Conservation (phyloP, 2,329 filamentous ascomycete species). For the Pseudocercospora fuligena region DNA sequence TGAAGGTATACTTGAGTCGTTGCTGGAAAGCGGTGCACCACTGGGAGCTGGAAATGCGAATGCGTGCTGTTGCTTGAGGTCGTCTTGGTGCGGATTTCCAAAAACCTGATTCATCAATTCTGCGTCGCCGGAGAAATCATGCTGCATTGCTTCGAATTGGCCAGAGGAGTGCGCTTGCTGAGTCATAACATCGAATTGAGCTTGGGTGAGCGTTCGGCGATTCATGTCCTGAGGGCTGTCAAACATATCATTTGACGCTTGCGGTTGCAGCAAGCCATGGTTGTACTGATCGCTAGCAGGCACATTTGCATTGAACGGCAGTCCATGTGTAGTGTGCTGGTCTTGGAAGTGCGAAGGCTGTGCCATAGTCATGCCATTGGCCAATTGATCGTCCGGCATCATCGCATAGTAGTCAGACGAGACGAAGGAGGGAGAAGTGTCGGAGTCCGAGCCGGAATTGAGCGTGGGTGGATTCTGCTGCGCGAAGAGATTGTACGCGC, state of each 20-base stretch:
- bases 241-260: slow-evolving; percentile 32
- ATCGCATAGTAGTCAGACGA: slow-evolving; percentile 39
- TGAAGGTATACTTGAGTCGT: slow-evolving; percentile 37
- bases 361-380: slow-evolving; percentile 16
- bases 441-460: slow-evolving; percentile 38
- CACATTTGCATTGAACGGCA: slow-evolving; percentile 16
- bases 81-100: slow-evolving; percentile 29
- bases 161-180: slow-evolving; percentile 31
- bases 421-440: slow-evolving; percentile 39
- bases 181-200: slow-evolving; percentile 43
- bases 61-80: slow-evolving; percentile 31
- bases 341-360: slow-evolving; percentile 22
- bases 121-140: slow-evolving; percentile 26
- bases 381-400: slow-evolving; percentile 35
- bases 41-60: slow-evolving; percentile 29
- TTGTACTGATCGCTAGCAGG: slow-evolving; percentile 19
- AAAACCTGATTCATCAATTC: slow-evolving; percentile 32
- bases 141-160: slow-evolving; percentile 24
- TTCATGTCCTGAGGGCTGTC: slow-evolving; percentile 43
- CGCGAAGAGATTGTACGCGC: slow-evolving; percentile 34
- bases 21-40: slow-evolving; percentile 34
- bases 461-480: slow-evolving; percentile 27
- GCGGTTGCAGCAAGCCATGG: slow-evolving; percentile 11
- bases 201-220: slow-evolving; percentile 43
- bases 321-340: slow-evolving; percentile 10